Percentiles rank a stretch among this genome's conserved stretches.
Evolutionary conservation across 2,329 filamentous ascomycete genomes (phyloP).

Genomic region (Hymenoscyphus repandus): DNA sequence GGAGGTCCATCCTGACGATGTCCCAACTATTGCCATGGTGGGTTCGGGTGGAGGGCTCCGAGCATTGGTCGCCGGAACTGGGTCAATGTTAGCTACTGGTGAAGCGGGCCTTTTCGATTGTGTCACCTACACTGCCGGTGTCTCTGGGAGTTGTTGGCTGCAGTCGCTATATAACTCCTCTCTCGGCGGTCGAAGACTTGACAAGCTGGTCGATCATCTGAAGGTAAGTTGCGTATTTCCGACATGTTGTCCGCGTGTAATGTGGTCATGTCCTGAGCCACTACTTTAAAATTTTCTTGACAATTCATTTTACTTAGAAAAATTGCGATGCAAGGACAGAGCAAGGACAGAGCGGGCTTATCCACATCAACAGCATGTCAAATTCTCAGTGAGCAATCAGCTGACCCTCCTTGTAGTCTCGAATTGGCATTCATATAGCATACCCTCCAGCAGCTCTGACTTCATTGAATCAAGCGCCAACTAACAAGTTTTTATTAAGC

Average conservation of each 20-base stretch:
- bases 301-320: no score
- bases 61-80: constrained; percentile 84
- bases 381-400: constrained; percentile 5
- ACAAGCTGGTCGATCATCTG: constrained; percentile 34
- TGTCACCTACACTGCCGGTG: constrained; percentile 88
- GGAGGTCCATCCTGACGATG: constrained; percentile 86
- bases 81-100: constrained; percentile 77
- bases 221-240: background rate
- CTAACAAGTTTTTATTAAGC: constrained; percentile 84
- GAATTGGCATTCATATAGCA: constrained; percentile 83
- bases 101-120: constrained; percentile 91
- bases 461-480: constrained; percentile 79
- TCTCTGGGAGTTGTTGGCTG: constrained; percentile 95
- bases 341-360: no score
- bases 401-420: constrained; percentile 35
- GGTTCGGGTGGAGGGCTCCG: constrained; percentile 88
- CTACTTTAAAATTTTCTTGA: no score
- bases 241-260: no score
- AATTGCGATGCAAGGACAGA: no score
- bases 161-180: constrained; percentile 84
- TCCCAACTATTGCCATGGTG: constrained; percentile 89
- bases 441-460: constrained; percentile 82
- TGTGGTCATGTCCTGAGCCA: no score
- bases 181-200: constrained; percentile 62
- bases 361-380: no score